Base-by-base conservation (phyloP, 2,329 filamentous ascomycete species). In the Cladosporium cucumerinum region DNA sequence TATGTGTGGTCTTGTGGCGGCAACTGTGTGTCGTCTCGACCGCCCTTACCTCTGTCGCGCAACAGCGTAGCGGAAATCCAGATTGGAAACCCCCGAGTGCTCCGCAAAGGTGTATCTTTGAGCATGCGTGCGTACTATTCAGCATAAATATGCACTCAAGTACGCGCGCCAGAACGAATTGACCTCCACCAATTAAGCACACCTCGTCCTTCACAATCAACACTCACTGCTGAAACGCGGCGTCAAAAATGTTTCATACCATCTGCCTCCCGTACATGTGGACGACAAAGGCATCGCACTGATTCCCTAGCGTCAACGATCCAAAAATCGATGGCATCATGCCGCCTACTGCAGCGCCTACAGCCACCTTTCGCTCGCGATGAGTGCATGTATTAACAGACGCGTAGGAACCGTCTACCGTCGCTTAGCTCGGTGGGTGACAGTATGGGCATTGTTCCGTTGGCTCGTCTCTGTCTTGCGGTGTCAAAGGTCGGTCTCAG, bases 31-130 rank as follows among this genome's bases (percentile, higher is more conserved):
- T 49, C 28, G 16, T 46, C 28, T 10, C 43, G 39, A 49, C 25
- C 48, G 46, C 59, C 59, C 49, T 57, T 32, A 25, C 21, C 52
- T 32, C 26, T n/a, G 25, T 39, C 32, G 26, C n/a, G 25, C 52
- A 43, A 49, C 61, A 55, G 34, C 30, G 32, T 46, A 59, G 46
- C 30, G 46, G 43, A 59, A 52, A 58, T 64, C 58, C 32, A 25
- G 30, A 34, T 12, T 12, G 43, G 49, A 59, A 59, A 64, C 57
- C 54, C 62, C 62, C 62, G 62, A 64, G 43, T 21, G 25, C n/a
- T 32, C 62, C 54, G 61, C 54, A 57, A 11, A 5, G 10, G 16
- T 4, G 55, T 54, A 57, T 36, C 18, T 48, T 18, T 51, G 36
- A 58, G 34, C 39, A 34, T 34, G 26, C 30, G 1, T 3, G 1